These are phyloP conservation scores for Alternaria viburni DNA, from an alignment of 2,329 filamentous ascomycete species.

Conservation along the genomic window DNA sequence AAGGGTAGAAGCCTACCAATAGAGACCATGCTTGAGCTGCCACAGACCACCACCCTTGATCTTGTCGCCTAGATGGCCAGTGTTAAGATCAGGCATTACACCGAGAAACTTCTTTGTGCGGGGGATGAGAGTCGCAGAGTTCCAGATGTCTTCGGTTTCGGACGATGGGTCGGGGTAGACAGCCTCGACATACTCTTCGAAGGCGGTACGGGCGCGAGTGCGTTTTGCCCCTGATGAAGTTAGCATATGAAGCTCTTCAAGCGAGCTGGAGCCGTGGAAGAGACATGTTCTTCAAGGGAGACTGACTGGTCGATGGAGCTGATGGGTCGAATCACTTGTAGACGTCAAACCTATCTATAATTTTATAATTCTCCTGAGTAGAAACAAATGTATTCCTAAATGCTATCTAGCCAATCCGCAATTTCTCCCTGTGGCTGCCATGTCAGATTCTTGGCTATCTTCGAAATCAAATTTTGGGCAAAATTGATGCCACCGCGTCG, in stretches of 20 bases:
- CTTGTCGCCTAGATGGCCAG: neutral
- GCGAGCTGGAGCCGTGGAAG: neutral
- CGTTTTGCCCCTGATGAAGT: neutral
- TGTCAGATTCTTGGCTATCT: neutral
- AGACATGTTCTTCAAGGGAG: accelerated
- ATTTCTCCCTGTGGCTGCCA: neutral
- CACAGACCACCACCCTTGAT: neutral
- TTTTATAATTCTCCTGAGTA: neutral
- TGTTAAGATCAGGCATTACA: neutral
- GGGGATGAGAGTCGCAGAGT: neutral
- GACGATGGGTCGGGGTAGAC: neutral
- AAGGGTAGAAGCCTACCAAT: neutral
- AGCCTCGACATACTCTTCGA: neutral
- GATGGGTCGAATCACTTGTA: neutral
- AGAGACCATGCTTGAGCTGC: neutral
- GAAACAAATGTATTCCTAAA: neutral
- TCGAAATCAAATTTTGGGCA: neutral
- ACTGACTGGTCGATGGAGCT: neutral
- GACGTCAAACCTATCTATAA: neutral
- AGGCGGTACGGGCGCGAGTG: neutral
- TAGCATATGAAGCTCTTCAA: neutral
- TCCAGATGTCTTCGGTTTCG: neutral
- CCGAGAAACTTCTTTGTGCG: neutral
- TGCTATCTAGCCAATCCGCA: neutral
- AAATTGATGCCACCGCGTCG: neutral